Conservation (phyloP, 176 grass and related monocot species). For the Canna indica region DNA sequence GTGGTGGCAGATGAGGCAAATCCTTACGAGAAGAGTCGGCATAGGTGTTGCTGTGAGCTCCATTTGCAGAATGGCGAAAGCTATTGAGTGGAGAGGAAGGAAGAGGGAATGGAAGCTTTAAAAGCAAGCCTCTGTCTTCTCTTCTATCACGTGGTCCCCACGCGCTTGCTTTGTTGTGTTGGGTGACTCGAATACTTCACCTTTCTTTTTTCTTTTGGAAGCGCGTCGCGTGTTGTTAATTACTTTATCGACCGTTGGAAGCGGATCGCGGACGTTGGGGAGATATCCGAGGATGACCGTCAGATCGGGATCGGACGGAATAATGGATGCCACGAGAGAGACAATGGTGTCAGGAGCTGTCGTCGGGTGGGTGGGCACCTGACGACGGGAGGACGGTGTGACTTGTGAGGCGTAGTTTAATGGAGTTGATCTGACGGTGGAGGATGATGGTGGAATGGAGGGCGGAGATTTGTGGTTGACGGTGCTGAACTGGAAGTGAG, state of each 20-base stretch:
- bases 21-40: not conserved
- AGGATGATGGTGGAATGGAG: not conserved
- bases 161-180: not conserved
- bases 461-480: not conserved
- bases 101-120: not conserved
- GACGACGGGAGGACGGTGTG: not conserved
- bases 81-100: not conserved
- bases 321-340: not conserved
- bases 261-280: not conserved
- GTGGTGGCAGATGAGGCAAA: constrained; percentile 3
- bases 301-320: not conserved
- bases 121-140: not conserved
- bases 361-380: not conserved
- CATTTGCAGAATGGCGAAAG: not conserved
- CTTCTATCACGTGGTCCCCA: not conserved
- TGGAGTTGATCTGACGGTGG: not conserved
- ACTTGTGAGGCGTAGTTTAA: not conserved
- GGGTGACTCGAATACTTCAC: not conserved
- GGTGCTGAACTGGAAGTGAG: not conserved
- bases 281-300: not conserved
- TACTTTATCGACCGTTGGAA: constrained; percentile 2
- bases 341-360: not conserved
- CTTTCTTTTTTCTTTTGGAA: not conserved
- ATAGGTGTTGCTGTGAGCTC: not conserved
- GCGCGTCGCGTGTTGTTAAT: not conserved